Evolutionary conservation across 176 grass and related monocot species (phyloP).

Genomic region (Rhynchospora breviuscula): DNA sequence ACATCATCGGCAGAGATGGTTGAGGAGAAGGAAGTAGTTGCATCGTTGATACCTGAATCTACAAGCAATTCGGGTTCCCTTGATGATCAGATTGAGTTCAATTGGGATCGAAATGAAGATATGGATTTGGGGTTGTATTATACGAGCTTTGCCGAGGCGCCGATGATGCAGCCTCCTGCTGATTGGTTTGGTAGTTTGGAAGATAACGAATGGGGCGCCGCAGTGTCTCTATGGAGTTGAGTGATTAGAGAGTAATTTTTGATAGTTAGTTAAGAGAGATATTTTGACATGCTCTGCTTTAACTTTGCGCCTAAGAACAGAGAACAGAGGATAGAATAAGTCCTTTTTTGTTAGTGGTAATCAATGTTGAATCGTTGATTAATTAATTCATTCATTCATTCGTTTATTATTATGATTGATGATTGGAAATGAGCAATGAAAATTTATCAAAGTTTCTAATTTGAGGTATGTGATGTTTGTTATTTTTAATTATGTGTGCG

Average conservation of each 20-base stretch:
- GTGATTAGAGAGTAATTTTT: background rate
- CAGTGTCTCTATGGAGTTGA: conserved; percentile 36
- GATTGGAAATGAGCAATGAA: no score
- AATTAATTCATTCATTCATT: no score
- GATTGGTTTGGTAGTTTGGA: conserved; percentile 16
- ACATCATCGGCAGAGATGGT: background rate
- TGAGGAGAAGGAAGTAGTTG: background rate
- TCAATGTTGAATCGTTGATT: no score
- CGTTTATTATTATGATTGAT: no score
- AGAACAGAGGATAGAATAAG: background rate
- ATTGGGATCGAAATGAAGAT: background rate
- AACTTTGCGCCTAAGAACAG: background rate
- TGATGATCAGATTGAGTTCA: conserved; percentile 10
- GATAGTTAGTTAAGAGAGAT: background rate
- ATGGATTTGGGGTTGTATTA: conserved; percentile 26
- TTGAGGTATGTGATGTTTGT: no score
- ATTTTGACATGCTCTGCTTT: background rate
- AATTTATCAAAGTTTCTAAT: no score
- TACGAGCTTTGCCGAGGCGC: conserved; percentile 19
- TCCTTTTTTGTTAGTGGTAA: no score
- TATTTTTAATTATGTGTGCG: no score
- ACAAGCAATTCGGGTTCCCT: background rate
- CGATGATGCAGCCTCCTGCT: conserved; percentile 29
- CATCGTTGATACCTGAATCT: conserved; percentile 5
- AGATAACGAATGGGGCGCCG: background rate